Evolutionary conservation across 176 grass and related monocot species (phyloP).

Genomic region (Oryza australiensis): DNA sequence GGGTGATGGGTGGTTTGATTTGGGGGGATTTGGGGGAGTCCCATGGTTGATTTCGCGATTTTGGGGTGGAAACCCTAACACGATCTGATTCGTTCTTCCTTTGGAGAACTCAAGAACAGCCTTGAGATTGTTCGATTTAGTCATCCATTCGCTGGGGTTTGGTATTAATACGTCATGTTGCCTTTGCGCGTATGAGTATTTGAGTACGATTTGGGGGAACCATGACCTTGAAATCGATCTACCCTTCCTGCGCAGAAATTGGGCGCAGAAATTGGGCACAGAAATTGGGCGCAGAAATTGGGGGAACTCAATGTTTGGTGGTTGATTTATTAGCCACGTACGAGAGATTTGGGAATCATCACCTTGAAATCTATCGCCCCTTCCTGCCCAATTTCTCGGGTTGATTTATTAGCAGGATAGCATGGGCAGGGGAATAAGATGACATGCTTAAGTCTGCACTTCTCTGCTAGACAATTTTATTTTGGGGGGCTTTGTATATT

Average conservation of each 20-base stretch:
- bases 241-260: background rate
- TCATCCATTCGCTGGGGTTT: background rate
- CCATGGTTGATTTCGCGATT: background rate
- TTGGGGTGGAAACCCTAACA: background rate
- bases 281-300: background rate
- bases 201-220: background rate
- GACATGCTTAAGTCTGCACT: background rate
- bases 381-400: background rate
- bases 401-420: background rate
- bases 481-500: background rate
- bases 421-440: background rate
- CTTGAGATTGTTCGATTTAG: background rate
- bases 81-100: background rate
- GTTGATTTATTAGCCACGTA: background rate
- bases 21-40: background rate
- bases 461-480: background rate
- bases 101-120: background rate
- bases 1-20: background rate
- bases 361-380: background rate
- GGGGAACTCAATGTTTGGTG: too few relatives aligned
- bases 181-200: background rate
- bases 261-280: too few relatives aligned
- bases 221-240: background rate
- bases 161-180: background rate
- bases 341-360: background rate